Evolutionary conservation across 768 basidiomycete species (phyloP), one percentile per base, ranked within the genome.

Genomic region (Strobilomyces confusus): DNA sequence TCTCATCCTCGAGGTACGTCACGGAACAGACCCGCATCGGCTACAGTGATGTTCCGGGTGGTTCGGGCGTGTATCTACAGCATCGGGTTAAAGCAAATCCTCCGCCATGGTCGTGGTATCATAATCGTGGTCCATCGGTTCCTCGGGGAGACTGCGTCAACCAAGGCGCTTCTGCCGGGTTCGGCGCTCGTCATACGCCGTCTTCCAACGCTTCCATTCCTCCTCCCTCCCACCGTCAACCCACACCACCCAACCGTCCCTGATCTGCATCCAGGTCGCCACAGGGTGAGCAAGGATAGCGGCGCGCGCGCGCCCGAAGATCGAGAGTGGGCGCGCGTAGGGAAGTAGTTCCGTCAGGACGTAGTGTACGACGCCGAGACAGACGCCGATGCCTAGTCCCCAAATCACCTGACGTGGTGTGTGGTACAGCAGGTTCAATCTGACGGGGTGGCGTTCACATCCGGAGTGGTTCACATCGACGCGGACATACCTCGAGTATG

Each of bases 241-340:
- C 86, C 88, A 93, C 1, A 91, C 73, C 12, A 75, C 79, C 91
- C 91, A 93, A 7, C 91, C 88, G 63, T 93, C 90, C 44, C 88
- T 77, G 40, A 93, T 71, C 44, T 82, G 79, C 32, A 88, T 65
- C 87, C 87, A 92, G 0, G 66, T 72, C 6, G 76, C 77, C 19
- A 89, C 30, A 5, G 82, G 79, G 58, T 87, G 83, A 1, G 60
- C 60, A 30, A 93, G 64, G n/a, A 86, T 49, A 40, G 69, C 72
- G 5, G 67, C 56, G 42, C 84, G 82, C 4, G 72, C 54, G 45
- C 67, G 64, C 14, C 85, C 88, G 25, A 84, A 68, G 9, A 75
- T 33, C 0, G 87, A 86, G 1, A 63, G 52, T 9, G 89, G 90
- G 20, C 69, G 68, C 17, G 69, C 69, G 26, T 67, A 59, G 0